Percentiles rank a stretch among this genome's conserved stretches.
phyloP scores from a whole-genome alignment of 2,329 filamentous ascomycete genomes.

The Metarhizium anisopliae region DNA sequence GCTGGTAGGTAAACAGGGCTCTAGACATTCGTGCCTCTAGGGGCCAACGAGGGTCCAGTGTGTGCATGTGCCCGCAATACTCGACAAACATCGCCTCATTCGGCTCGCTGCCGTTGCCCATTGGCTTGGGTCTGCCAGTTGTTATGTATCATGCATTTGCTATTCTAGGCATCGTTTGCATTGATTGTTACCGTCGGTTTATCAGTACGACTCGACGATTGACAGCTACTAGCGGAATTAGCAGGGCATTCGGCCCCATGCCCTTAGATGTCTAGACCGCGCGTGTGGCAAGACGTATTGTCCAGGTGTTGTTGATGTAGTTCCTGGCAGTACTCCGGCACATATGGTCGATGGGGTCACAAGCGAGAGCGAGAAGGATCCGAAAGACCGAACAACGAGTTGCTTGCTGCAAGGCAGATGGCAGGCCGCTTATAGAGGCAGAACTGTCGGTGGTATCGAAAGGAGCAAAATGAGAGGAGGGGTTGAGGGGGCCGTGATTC shows the following conservation, averaged over 20 bases:
- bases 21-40: too few relatives aligned
- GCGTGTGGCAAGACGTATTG: background rate
- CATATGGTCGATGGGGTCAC: background rate
- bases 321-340: background rate
- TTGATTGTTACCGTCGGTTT: background rate
- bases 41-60: background rate
- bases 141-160: background rate
- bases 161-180: slow-evolving; percentile 3
- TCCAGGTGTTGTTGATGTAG: background rate
- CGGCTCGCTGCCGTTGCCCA: background rate
- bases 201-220: background rate
- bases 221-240: background rate
- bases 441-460: background rate
- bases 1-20: too few relatives aligned
- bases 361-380: background rate
- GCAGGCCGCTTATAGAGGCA: background rate
- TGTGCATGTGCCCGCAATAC: background rate
- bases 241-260: background rate
- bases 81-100: background rate
- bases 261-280: background rate
- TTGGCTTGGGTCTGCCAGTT: background rate
- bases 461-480: background rate
- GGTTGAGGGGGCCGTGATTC: too few relatives aligned
- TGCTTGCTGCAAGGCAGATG: background rate
- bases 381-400: background rate